These are phyloP conservation scores for Plenodomus lindquistii DNA, from an alignment of 2,329 filamentous ascomycete species.

Conservation along the genomic window DNA sequence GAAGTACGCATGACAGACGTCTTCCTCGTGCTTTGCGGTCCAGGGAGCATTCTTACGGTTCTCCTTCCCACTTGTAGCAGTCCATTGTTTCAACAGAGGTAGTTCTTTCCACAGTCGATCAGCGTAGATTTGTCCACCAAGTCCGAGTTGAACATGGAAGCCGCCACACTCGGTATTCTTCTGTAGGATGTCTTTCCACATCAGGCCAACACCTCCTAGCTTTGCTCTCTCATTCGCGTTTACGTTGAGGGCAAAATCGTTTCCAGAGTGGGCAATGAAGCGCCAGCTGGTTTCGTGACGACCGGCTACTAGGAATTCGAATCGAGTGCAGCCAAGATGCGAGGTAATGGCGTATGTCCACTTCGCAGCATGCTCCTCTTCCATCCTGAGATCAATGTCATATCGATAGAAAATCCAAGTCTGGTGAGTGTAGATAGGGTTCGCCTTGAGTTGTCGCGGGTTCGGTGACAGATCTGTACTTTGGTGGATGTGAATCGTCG, in stretches of 20 bases:
- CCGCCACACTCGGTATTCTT: slow-evolving; percentile 96
- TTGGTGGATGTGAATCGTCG: slow-evolving; percentile 93
- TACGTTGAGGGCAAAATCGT: slow-evolving; percentile 90
- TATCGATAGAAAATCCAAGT: slow-evolving; percentile 97
- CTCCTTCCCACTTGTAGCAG: slow-evolving; percentile 88
- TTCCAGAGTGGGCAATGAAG: slow-evolving; percentile 93
- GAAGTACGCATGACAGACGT: slow-evolving; percentile 95
- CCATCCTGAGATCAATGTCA: slow-evolving; percentile 87
- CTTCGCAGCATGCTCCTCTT: slow-evolving; percentile 73
- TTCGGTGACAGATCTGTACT: slow-evolving; percentile 91
- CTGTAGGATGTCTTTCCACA: slow-evolving; percentile 99
- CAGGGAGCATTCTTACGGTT: slow-evolving; percentile 87
- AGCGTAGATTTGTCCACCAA: slow-evolving; percentile 94
- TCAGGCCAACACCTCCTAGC: slow-evolving; percentile 86
- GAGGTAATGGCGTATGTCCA: slow-evolving; percentile 99
- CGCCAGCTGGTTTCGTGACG: slow-evolving; percentile 90
- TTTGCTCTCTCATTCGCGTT: slow-evolving; percentile 82
- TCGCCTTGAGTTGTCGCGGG: slow-evolving; percentile 80
- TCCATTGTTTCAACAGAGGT: slow-evolving; percentile 90
- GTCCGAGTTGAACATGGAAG: slow-evolving; percentile 89
- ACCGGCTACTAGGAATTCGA: slow-evolving; percentile 94
- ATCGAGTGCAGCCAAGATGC: slow-evolving; percentile 94
- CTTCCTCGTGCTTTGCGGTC: slow-evolving; percentile 94
- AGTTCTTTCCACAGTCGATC: slow-evolving; percentile 97
- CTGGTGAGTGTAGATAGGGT: slow-evolving; percentile 85